Evolutionary conservation across 169 alveolate genomes (phyloP), one percentile per base, ranked within the genome.

Genomic region (Plasmodium cynomolgi): DNA sequence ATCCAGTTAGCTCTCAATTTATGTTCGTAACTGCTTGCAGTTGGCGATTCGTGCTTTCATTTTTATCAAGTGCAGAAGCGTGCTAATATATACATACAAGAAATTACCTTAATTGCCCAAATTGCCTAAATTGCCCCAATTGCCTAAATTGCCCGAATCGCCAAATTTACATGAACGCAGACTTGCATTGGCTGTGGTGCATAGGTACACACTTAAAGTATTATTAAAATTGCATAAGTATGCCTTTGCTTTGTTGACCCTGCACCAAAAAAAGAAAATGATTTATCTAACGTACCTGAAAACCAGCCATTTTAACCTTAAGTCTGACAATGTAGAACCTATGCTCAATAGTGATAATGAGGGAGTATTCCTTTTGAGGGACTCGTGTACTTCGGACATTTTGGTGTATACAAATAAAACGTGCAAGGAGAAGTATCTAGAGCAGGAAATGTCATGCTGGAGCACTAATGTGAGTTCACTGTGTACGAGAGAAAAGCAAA

Each of bases 191-290:
- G 20, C 77, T 26, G 68, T 15, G 39, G 20, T 80, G 13, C 33
- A 80, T 62, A 39, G 31, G 56, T 7, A 31, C 31, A 26, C 56
- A 37, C 31, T 31, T 39, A 44, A 37, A 11, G 62, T 15, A 50
- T 41, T 6, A 39, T 15, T 80, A 80, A 41, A 26, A 80, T 41
- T 80, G 29, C 39, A 33, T 82, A 72, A 84, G 11, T 71, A 54
- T 54, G 47, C 82, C 13, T 86, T 50, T 75, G 33, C 75, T 26
- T 54, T 39, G 26, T 77, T 26, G 29, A 54, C 31, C 47, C 41
- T 44, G 54, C 72, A 29, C 62, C 84, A 39, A 31, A 84, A 33
- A 34, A 75, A 72, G 81, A 86, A 86, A 86, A 86, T 86, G 93
- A 86, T 86, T 75, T 86, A 86, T 77, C 71, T 86, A 34, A 37